Percentiles rank a stretch among this genome's conserved stretches.
phyloP scores from a whole-genome alignment of 768 basidiomycete species.

The Suillus discolor region DNA sequence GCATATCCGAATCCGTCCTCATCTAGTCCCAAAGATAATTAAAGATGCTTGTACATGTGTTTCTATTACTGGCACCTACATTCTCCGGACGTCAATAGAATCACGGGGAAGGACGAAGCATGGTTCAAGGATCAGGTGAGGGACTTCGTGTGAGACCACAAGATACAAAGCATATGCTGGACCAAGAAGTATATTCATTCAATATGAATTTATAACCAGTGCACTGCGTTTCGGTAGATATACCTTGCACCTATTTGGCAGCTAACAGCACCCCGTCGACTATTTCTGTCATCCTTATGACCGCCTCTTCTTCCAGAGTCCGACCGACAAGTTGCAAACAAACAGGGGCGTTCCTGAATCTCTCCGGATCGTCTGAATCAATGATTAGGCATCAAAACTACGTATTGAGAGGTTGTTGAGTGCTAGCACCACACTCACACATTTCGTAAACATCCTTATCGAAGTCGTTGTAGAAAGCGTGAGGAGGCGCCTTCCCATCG shows the following conservation, averaged over 20 bases:
- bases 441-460: conserved; percentile 55
- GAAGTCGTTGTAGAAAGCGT: conserved; percentile 47
- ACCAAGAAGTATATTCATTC: background rate
- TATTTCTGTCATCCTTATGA: conserved; percentile 68
- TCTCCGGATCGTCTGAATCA: conserved; percentile 55
- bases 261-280: conserved; percentile 54
- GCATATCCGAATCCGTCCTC: background rate
- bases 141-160: background rate
- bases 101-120: background rate
- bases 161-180: background rate
- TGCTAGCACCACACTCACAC: conserved; percentile 44
- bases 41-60: background rate
- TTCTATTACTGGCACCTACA: background rate
- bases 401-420: background rate
- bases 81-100: background rate
- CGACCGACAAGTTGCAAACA: conserved; percentile 67
- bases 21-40: background rate
- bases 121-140: background rate
- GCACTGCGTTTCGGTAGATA: background rate
- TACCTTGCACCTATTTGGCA: background rate
- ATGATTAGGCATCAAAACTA: conserved; percentile 10
- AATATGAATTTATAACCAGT: background rate
- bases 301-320: conserved; percentile 75
- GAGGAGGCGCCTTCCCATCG: conserved; percentile 48
- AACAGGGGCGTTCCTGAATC: conserved; percentile 60